phyloP scores from a whole-genome alignment of 495 filamentous ascomycete species.

The Penicillium flavigenum region DNA sequence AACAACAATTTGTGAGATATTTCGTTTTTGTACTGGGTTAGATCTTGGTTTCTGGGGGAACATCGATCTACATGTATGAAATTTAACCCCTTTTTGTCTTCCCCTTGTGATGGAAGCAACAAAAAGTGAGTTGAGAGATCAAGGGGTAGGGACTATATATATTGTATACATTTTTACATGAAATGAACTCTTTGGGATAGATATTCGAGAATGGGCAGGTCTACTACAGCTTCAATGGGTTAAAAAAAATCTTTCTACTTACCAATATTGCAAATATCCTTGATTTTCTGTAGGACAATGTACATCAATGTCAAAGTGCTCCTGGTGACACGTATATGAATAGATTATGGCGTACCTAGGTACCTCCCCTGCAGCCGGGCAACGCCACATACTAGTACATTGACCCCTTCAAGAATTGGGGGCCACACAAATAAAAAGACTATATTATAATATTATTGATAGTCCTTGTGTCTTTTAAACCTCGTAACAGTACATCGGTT shows the following conservation, averaged over 20 bases:
- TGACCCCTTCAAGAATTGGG: neutral
- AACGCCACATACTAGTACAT: neutral
- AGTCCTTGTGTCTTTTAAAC: neutral
- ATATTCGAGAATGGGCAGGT: neutral
- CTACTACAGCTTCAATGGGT: neutral
- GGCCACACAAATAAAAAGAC: neutral
- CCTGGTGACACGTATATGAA: conserved; percentile 3
- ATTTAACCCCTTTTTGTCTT: neutral
- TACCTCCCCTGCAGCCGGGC: conserved; percentile 2
- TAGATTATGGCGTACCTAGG: neutral
- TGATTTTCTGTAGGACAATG: neutral
- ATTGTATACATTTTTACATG: neutral
- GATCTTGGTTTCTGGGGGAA: neutral
- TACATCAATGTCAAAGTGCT: neutral
- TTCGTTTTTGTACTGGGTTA: neutral
- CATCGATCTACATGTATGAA: neutral
- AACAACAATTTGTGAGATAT: neutral
- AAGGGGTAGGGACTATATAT: neutral
- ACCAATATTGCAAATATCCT: neutral
- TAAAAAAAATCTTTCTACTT: neutral
- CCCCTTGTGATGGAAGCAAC: neutral
- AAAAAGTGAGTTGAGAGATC: neutral
- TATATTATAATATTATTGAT: neutral
- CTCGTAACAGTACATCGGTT: neutral
- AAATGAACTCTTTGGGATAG: neutral